Conservation (phyloP, 2,329 filamentous ascomycete species). For the Dissoconium aciculare region DNA sequence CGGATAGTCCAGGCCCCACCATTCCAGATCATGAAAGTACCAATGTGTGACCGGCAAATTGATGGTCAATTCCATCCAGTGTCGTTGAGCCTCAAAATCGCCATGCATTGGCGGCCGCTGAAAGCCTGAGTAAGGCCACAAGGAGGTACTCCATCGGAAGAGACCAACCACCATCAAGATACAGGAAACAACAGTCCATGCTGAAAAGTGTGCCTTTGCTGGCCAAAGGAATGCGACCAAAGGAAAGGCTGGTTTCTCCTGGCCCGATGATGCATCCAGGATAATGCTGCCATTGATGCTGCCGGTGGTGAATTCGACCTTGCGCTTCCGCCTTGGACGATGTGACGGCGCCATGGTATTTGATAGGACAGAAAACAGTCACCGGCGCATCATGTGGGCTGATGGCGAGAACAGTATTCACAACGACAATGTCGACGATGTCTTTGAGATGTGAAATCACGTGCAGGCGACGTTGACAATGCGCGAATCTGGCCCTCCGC, state of each 20-base stretch:
- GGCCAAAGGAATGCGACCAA: conserved; percentile 92
- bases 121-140: conserved; percentile 92
- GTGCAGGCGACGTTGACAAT: too few relatives aligned
- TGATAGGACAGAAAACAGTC: background rate
- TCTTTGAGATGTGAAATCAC: too few relatives aligned
- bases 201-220: conserved; percentile 57
- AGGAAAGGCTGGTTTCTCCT: conserved; percentile 59
- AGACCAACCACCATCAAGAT: conserved; percentile 82
- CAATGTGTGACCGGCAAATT: conserved; percentile 82
- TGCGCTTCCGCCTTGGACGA: conserved; percentile 29
- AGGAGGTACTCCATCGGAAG: conserved; percentile 79
- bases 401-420: too few relatives aligned
- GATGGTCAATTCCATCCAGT: conserved; percentile 96
- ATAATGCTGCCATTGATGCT: conserved; percentile 30
- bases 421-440: too few relatives aligned
- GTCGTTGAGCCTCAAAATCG: conserved; percentile 93
- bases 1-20: conserved; percentile 97
- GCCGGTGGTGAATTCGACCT: conserved; percentile 26
- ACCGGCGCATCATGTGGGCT: too few relatives aligned
- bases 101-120: conserved; percentile 79
- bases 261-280: conserved; percentile 30
- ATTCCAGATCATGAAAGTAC: conserved; percentile 94
- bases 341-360: conserved; percentile 15
- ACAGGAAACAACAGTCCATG: conserved; percentile 83
- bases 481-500: too few relatives aligned